Evolutionary conservation across 2,329 filamentous ascomycete species (phyloP), one percentile per base, ranked within the genome.

Genomic region (Didymella lethalis): DNA sequence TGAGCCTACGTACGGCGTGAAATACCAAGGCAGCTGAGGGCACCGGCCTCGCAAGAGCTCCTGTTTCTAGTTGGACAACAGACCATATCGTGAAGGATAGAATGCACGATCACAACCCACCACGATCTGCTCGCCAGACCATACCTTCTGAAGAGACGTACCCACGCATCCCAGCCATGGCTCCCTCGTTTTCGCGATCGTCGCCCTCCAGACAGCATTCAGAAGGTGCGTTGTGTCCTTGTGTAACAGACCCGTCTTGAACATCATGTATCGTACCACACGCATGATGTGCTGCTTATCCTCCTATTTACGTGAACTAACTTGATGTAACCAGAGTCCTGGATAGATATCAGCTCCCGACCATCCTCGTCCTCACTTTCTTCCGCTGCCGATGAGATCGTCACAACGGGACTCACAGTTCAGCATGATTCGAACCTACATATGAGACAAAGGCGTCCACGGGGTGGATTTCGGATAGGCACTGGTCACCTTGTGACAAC

Each of bases 281-380:
- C 45, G 4, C 12, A 31, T 20, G 16, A 28, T 41, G 40, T 20
- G 34, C 11, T 51, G 7, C 28, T 16, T 20, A 29, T 8, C n/a
- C 14, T 49, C 26, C n/a, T 54, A 12, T 25, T 54, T 38, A 31
- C 10, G 4, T 29, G 26, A 25, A 59, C 68, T 73, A 43, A 73
- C 57, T 49, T 34, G 20, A 45, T 49, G 20, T 18, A 23, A n/a
- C 46, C 82, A 93, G 95, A 98, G 81, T 97, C 95, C 8, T 99
- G 95, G 95, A 88, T 98, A 68, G 94, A 99, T 77, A 88, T 99
- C 61, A 87, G 90, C 46, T 97, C 94, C 4, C 92, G 95, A 69
- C 93, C 94, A 7, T 97, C 94, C 0, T 96, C 94, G 2, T 97
- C 94, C 2, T 97, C 93, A 14, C 82, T 97, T 12, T 97, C 93